A percentile compares a stretch with the other conserved stretches of the same genome.
These are phyloP conservation scores for Cornus florida DNA, from an alignment of 148 eudicot species.

Conservation along the genomic window DNA sequence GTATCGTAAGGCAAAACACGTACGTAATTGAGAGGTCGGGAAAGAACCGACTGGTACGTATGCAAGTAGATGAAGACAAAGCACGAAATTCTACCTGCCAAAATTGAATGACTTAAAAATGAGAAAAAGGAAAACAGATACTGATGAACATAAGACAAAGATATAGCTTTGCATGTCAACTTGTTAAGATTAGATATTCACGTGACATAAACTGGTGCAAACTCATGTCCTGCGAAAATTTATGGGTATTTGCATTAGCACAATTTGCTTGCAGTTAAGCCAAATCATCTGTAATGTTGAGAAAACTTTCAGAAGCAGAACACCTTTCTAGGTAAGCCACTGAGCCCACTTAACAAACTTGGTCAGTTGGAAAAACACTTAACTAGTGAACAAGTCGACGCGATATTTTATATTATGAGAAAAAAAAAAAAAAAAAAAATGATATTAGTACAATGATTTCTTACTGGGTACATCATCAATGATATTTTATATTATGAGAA, in stretches of 20 bases:
- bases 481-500: no score
- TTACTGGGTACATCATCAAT: background rate
- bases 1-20: conserved; percentile 29
- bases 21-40: conserved; percentile 96
- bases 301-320: background rate
- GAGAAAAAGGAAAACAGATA: background rate
- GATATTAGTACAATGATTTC: background rate
- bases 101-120: conserved; percentile 5
- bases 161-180: conserved; percentile 1
- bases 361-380: background rate
- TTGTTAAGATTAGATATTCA: background rate
- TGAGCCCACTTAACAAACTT: background rate
- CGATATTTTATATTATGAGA: background rate
- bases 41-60: conserved; percentile 64
- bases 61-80: conserved; percentile 58
- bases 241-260: background rate
- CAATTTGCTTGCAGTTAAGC: background rate
- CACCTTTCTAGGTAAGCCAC: background rate
- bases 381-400: background rate
- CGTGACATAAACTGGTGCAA: conserved; percentile 1
- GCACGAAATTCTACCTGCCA: conserved; percentile 92
- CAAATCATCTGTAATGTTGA: background rate
- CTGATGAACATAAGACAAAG: background rate
- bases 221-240: background rate
- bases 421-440: no score